Evolutionary conservation across 1,284 basidiomycete species (phyloP), one percentile per base, ranked within the genome.

Genomic region (Cryptococcus deneoformans): DNA sequence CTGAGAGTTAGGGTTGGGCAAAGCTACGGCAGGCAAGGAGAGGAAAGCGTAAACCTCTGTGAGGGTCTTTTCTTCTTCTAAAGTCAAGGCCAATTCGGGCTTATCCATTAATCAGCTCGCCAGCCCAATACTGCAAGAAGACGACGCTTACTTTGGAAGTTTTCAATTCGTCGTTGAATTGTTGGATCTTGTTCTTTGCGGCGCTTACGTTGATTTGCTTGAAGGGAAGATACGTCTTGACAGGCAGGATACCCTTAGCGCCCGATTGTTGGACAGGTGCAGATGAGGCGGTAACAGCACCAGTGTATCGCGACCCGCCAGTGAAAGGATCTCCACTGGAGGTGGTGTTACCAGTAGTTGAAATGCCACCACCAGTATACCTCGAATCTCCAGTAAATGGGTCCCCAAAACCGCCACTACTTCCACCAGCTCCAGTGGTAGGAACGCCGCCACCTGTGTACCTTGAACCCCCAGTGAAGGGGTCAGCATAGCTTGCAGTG

Each of bases 171-270:
- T 87, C 85, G 69, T 94, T 86, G 56, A 97, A 85, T 71, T 95
- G 87, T 52, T 83, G 80, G 24, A 97, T 75, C 79, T 98, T 98
- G 40, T 81, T 81, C 69, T 86, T 87, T 82, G 95, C 92, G 4
- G 91, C 90, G 11, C 81, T 71, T n/a, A 96, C 83, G 73, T 95
- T 97, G 12, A 88, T 89, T 79, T 91, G 88, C 63, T 88, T 89
- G 82, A 97, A 96, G 1, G 83, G 80, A 36, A 93, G 82, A 46
- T 82, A 81, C 40, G 82, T 66, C 60, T 74, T 73, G 45, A 78
- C 73, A 0, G 79, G 77, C 5, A 78, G 60, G 36, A 77, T 60
- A 6, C 63, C 65, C 43, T 65, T 64, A 5, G 83, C 50, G 79
- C 75, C 85, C 85, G 65, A 54, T 2, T 64, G 60, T 29, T 70